phyloP scores from a whole-genome alignment of 2,329 filamentous ascomycete genomes.

The Trichoderma simmonsii region DNA sequence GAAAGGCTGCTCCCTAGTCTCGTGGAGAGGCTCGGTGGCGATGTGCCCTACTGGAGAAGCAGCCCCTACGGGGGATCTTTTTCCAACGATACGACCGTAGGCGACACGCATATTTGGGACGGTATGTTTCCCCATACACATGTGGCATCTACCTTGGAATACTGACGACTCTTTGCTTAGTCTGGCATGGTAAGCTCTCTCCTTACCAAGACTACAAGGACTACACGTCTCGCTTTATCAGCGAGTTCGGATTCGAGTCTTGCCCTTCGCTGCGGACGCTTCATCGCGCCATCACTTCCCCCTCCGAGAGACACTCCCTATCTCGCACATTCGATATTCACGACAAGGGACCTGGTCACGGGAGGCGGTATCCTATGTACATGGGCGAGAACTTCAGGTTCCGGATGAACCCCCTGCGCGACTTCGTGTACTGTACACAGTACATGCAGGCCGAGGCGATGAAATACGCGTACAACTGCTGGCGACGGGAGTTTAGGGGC shows the following conservation, averaged over 20 bases:
- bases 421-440: not conserved
- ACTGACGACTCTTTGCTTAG: not conserved
- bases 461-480: not conserved
- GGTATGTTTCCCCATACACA: not conserved
- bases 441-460: not conserved
- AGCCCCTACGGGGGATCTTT: not conserved
- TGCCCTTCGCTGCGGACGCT: not conserved
- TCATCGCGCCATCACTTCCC: not conserved
- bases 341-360: not conserved
- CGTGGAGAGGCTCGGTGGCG: conserved; percentile 56
- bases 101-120: not conserved
- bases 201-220: conserved; percentile 2
- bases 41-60: conserved; percentile 51
- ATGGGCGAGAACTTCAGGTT: not conserved
- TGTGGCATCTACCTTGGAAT: not conserved
- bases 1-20: conserved; percentile 69
- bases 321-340: not conserved
- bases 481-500: not conserved
- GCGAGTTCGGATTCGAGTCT: conserved; percentile 1
- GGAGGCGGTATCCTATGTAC: not conserved
- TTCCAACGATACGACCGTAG: not conserved
- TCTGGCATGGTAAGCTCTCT: not conserved
- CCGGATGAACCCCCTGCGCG: not conserved
- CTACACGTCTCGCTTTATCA: not conserved
- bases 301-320: not conserved